These are phyloP conservation scores for Suillus subalutaceus DNA, from an alignment of 768 basidiomycete genomes.

Conservation along the genomic window DNA sequence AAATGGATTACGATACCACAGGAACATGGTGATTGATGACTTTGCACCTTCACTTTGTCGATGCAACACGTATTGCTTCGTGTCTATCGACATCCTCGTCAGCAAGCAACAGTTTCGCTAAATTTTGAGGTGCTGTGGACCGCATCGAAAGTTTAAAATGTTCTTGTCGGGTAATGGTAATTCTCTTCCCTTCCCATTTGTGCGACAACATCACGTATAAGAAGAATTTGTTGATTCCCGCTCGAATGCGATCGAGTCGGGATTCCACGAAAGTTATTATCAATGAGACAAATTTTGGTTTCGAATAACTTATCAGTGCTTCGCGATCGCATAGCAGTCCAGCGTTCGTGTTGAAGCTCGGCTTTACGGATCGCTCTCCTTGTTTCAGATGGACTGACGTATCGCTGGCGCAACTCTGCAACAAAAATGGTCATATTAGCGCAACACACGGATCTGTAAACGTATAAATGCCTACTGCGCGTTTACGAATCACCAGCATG, in stretches of 20 bases:
- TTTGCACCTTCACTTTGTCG: constrained; percentile 19
- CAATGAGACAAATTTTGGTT: neutral
- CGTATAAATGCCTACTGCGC: neutral
- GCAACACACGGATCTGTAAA: neutral
- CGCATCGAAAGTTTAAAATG: neutral
- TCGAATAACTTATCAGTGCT: neutral
- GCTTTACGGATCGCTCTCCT: neutral
- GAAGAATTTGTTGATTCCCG: constrained; percentile 11
- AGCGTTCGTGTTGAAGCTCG: neutral
- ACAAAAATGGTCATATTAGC: neutral
- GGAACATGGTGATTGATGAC: constrained; percentile 12
- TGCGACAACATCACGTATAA: constrained; percentile 18
- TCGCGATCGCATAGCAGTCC: neutral
- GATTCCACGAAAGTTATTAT: neutral
- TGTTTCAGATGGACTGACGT: neutral
- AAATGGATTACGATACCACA: constrained; percentile 16
- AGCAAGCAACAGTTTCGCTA: neutral
- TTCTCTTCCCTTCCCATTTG: constrained; percentile 10
- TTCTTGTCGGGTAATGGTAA: constrained; percentile 6
- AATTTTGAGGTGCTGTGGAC: constrained; percentile 9
- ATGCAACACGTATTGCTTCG: constrained; percentile 19
- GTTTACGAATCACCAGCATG: neutral
- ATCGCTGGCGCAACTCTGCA: neutral
- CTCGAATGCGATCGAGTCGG: neutral
- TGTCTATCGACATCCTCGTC: constrained; percentile 6